Evolutionary conservation across 805 yeast genomes (phyloP), one percentile per base, ranked within the genome.

Genomic region (Candida ipomoeae): DNA sequence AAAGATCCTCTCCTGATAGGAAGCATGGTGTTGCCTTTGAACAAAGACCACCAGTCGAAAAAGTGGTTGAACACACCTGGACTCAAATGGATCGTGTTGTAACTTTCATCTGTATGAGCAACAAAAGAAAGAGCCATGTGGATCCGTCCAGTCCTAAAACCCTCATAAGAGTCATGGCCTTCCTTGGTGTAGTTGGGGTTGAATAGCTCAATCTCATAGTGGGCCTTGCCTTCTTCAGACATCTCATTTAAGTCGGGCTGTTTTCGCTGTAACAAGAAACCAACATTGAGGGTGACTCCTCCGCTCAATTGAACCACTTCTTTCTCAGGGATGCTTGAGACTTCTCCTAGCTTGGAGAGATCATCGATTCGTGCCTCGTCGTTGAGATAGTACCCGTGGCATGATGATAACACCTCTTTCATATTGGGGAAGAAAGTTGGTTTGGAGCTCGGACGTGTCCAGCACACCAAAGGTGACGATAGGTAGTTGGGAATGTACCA

Each of bases 21-120:
- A 18, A 91, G 71, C 47, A 89, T 82, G 57, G 86, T 75, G 49
- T 85, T 83, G 23, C 92, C 85, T n/a, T 85, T 79, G 66, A 92
- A 92, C 56, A 87, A 77, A 33, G 69, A 68, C 96, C 97, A 91
- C 98, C 98, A 94, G 4, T 66, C 62, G 60, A 82, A 83, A 69
- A 94, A 90, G 52, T 83, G 86, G 6, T 69, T 63, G 56, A 92
- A 74, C 0, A 84, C 78, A 4, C 71, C 72, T 1, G 97, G 96
- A 2, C 90, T 77, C 47, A 92, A 68, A 62, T 91, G 96, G 41
- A 87, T 77, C 1, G 90, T 75, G 67, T 91, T 92, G 58, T 83
- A 83, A 10, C 75, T 70, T 4, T 62, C 52, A 1, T 62, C 68
- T 15, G 62, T 63, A 44, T 70, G 63, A 1, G 78, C 75, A 48